These are phyloP conservation scores for Penicillium paradoxum DNA, from an alignment of 495 filamentous ascomycete species.

Conservation along the genomic window DNA sequence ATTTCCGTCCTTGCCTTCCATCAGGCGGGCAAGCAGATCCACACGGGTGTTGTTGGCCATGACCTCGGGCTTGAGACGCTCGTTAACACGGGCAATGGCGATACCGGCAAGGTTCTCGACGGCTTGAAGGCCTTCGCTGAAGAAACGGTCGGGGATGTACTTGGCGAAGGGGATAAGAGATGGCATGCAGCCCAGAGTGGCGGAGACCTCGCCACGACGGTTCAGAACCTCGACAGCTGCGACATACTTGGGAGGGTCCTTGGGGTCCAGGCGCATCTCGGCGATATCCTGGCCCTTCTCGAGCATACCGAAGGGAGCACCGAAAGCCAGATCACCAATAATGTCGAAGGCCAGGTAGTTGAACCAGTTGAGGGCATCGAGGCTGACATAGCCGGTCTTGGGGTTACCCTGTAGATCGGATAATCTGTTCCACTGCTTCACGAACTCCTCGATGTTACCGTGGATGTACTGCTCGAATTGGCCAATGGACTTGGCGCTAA, in stretches of 20 bases:
- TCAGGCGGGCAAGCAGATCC: conserved; percentile 76
- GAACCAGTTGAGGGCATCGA: conserved; percentile 88
- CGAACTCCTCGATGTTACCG: conserved; percentile 69
- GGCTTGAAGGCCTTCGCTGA: conserved; percentile 44
- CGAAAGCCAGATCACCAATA: conserved; percentile 62
- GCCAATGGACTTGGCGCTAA: conserved; percentile 72
- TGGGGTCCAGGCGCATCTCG: conserved; percentile 50
- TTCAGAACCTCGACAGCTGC: conserved; percentile 52
- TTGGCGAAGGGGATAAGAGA: conserved; percentile 46
- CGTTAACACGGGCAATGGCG: conserved; percentile 74
- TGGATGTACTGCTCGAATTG: conserved; percentile 92
- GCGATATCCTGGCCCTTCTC: conserved; percentile 53
- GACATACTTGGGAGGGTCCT: conserved; percentile 41
- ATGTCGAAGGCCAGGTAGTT: conserved; percentile 94
- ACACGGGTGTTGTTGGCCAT: conserved; percentile 55
- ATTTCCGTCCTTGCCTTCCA: conserved; percentile 80
- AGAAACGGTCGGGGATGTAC: conserved; percentile 51
- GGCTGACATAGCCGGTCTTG: conserved; percentile 48
- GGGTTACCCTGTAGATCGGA: conserved; percentile 39
- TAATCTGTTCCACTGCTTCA: conserved; percentile 64
- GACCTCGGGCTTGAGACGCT: conserved; percentile 61
- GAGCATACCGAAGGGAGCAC: conserved; percentile 52
- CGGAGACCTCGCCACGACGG: conserved; percentile 51
- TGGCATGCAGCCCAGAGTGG: conserved; percentile 45
- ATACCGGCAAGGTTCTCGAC: conserved; percentile 53